These are phyloP conservation scores for Ploettnerulaceae sp. DNA, from an alignment of 2,329 filamentous ascomycete species.

Conservation along the genomic window DNA sequence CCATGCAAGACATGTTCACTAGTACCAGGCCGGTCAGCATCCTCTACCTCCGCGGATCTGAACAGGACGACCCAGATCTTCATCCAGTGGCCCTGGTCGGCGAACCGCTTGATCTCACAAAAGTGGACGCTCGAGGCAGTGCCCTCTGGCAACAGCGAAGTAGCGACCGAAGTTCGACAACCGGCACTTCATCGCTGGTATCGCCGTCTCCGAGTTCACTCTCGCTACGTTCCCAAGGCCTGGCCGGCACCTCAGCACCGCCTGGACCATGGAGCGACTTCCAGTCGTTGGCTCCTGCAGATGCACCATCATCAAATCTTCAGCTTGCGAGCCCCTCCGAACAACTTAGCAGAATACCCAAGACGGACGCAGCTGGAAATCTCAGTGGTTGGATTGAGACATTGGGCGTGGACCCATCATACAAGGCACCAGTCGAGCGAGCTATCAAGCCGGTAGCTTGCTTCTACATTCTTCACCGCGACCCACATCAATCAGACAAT, in stretches of 20 bases:
- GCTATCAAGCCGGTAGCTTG: constrained; percentile 73
- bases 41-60: constrained; percentile 70
- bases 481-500: constrained; percentile 41
- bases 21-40: constrained; percentile 76
- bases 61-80: constrained; percentile 73
- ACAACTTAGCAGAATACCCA: constrained; percentile 51
- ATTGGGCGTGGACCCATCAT: constrained; percentile 80
- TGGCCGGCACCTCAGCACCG: constrained; percentile 33
- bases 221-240: constrained; percentile 55
- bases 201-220: constrained; percentile 63
- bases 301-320: constrained; percentile 38
- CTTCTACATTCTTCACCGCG: constrained; percentile 69
- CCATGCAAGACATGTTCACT: constrained; percentile 82
- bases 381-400: constrained; percentile 85
- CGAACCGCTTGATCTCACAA: constrained; percentile 57
- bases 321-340: constrained; percentile 44
- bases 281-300: constrained; percentile 47
- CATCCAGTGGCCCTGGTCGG: constrained; percentile 71
- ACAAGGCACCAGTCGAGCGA: constrained; percentile 72
- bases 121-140: constrained; percentile 38
- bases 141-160: constrained; percentile 39
- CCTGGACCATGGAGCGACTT: constrained; percentile 53
- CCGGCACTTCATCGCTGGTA: constrained; percentile 55
- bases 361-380: constrained; percentile 56
- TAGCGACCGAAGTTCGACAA: constrained; percentile 53